A percentile compares a stretch with the other conserved stretches of the same genome.
phyloP scores from a whole-genome alignment of 2,329 filamentous ascomycete species.

The Aspergillus sp. region DNA sequence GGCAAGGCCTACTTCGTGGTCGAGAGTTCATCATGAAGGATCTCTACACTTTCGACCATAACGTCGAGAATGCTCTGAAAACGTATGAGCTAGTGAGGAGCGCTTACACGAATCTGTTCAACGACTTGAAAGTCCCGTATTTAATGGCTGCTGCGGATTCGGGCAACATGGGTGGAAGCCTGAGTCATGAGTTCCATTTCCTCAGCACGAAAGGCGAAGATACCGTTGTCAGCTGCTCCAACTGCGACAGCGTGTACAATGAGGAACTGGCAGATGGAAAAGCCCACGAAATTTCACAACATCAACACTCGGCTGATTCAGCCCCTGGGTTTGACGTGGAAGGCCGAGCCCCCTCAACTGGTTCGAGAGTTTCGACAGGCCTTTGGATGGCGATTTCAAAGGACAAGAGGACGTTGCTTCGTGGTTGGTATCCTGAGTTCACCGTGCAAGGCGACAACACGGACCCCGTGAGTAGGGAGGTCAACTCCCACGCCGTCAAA shows the following conservation, averaged over 20 bases:
- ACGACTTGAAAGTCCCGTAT: constrained; percentile 79
- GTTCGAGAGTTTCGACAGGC: constrained; percentile 36
- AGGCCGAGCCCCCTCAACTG: constrained; percentile 17
- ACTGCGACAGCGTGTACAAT: constrained; percentile 77
- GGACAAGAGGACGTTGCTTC: constrained; percentile 67
- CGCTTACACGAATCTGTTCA: constrained; percentile 75
- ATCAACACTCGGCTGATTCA: constrained; percentile 1
- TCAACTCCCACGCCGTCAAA: constrained; percentile 67
- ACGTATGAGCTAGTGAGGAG: constrained; percentile 75
- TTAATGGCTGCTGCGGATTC: constrained; percentile 86
- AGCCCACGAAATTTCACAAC: constrained; percentile 17
- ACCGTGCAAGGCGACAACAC: constrained; percentile 29
- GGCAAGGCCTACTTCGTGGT: constrained; percentile 82
- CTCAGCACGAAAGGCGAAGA: constrained; percentile 80
- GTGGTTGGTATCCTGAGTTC: constrained; percentile 64
- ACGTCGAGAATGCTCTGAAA: constrained; percentile 64
- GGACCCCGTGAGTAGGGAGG: constrained; percentile 38
- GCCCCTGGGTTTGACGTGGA: constrained; percentile 26
- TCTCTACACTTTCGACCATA: constrained; percentile 88
- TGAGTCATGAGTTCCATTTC: constrained; percentile 95
- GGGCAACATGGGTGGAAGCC: constrained; percentile 89
- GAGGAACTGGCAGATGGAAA: constrained; percentile 72
- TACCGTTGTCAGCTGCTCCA: constrained; percentile 70
- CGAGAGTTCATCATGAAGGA: constrained; percentile 98
- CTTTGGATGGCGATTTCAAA: constrained; percentile 43